Evolutionary conservation across 1,284 basidiomycete genomes (phyloP).

Genomic region (Anthracocystis walkeri): DNA sequence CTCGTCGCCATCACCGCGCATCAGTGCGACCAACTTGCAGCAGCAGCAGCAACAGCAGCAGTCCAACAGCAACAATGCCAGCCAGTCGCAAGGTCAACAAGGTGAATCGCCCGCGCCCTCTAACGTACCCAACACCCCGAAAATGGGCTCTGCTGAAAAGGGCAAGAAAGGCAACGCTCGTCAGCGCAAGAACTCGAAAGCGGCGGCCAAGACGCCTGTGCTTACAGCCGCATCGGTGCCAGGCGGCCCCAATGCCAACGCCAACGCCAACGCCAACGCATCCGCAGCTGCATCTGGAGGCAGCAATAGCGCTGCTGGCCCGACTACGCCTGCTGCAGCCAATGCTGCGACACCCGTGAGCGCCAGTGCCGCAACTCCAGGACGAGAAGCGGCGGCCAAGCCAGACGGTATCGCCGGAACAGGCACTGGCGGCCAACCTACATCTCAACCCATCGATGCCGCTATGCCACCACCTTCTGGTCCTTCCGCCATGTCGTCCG

Average conservation of each 20-base stretch:
- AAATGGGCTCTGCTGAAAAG: slow-evolving; percentile 54
- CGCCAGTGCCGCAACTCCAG: slow-evolving; percentile 48
- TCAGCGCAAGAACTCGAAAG: slow-evolving; percentile 52
- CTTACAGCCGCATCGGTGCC: slow-evolving; percentile 48
- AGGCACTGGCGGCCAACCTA: slow-evolving; percentile 23
- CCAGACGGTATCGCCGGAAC: slow-evolving; percentile 8
- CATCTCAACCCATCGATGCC: slow-evolving; percentile 35
- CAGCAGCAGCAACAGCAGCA: slow-evolving; percentile 29
- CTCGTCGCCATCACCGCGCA: slow-evolving; percentile 51
- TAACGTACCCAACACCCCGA: slow-evolving; percentile 52
- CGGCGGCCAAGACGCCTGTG: slow-evolving; percentile 51
- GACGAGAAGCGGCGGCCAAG: slow-evolving; percentile 35
- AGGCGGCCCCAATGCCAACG: slow-evolving; percentile 10
- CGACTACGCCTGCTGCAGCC: slow-evolving; percentile 46
- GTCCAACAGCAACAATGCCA: slow-evolving; percentile 16
- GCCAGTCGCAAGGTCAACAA: slow-evolving; percentile 13
- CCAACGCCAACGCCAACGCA: slow-evolving; percentile 8
- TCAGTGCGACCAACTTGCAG: slow-evolving; percentile 28
- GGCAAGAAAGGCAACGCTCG: slow-evolving; percentile 56
- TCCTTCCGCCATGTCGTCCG: slow-evolving; percentile 27
- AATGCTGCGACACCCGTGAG: slow-evolving; percentile 55
- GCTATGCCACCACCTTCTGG: slow-evolving; percentile 46
- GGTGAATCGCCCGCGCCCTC: slow-evolving; percentile 33
- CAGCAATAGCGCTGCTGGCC: slow-evolving; percentile 35
- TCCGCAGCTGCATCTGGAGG: slow-evolving; percentile 9